Base-by-base conservation (phyloP, 2,329 filamentous ascomycete species). In the Fusarium begoniae region DNA sequence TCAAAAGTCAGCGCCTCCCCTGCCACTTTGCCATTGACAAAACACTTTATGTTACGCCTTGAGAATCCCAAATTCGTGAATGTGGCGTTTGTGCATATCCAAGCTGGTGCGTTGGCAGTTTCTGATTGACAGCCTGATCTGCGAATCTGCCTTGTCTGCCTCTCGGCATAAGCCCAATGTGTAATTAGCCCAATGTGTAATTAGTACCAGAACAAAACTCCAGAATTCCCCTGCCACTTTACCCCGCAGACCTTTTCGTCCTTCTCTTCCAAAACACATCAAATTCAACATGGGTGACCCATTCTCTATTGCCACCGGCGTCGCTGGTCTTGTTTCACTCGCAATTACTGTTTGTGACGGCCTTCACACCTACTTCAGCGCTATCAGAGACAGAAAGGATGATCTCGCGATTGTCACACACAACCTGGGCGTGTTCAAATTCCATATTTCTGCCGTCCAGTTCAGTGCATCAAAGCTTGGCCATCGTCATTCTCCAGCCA, bases 261-360 rank as follows among this genome's bases (percentile, higher is more conserved):
- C 2, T 26, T 26, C 5, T 26, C 6, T 22, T 44, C 1, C 6
- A 32, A 11, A 32, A 2, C 2, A 4, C 6, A 11, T 26, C 1
- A 7, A 3, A 13, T 43, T 17, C 2, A 1, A 22, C 2, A 69
- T 68, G 56, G 40, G 32, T 4, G 64, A 69, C 2, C 43, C 50
- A 40, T 26, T 68, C 0, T 56, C 50, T 10, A 38, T 57, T 3
- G 48, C 64, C 5, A 69, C 6, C 14, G 64, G 56, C 9, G 44
- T 69, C 17, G 50, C 66, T n/a, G 66, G 66, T 14, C 40, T 69
- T 7, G 8, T 69, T 22, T 69, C 63, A 14, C 48, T 69, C 2
- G 63, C 56, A 0, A 1, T 68, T 3, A 57, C 28, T 0, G 20
- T 69, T 2, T 69, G 56, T 1, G 6, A 26, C 3, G n/a, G 50